Evolutionary conservation across 345 rosid genomes (phyloP).

Genomic region (Melaleuca quinquenervia): DNA sequence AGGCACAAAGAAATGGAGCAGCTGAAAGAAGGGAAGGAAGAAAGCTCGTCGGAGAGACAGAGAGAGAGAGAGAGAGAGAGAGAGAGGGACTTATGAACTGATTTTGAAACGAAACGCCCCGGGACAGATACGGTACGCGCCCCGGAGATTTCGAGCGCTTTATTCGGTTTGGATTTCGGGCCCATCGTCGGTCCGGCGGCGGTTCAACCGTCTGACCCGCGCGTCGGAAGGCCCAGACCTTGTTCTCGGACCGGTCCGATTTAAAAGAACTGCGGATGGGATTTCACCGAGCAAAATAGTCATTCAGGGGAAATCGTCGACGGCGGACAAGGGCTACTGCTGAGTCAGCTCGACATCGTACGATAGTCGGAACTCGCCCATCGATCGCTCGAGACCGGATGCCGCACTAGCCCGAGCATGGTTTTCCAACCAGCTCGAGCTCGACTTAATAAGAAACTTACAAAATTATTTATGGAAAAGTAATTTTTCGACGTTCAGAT

Average conservation of each 20-base stretch:
- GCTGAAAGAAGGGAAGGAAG: neutral
- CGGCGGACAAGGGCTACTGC: accelerated
- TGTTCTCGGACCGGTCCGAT: too few relatives aligned
- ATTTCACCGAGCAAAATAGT: too few relatives aligned
- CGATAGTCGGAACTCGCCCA: neutral
- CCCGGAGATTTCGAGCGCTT: neutral
- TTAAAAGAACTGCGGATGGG: too few relatives aligned
- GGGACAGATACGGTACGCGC: neutral
- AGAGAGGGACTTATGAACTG: neutral
- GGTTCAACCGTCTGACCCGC: accelerated
- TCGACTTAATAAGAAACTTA: neutral
- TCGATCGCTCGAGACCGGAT: accelerated
- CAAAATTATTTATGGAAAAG: too few relatives aligned
- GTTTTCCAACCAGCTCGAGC: accelerated
- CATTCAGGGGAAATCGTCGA: too few relatives aligned
- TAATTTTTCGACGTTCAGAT: too few relatives aligned
- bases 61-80: neutral
- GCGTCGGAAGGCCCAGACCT: too few relatives aligned
- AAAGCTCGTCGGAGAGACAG: neutral
- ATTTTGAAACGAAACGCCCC: neutral
- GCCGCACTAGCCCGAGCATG: accelerated
- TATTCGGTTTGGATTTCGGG: neutral
- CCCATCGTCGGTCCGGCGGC: neutral
- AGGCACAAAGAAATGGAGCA: neutral
- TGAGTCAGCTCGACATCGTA: neutral